phyloP scores from a whole-genome alignment of 495 filamentous ascomycete species.

The Hypoxylon intermedium region DNA sequence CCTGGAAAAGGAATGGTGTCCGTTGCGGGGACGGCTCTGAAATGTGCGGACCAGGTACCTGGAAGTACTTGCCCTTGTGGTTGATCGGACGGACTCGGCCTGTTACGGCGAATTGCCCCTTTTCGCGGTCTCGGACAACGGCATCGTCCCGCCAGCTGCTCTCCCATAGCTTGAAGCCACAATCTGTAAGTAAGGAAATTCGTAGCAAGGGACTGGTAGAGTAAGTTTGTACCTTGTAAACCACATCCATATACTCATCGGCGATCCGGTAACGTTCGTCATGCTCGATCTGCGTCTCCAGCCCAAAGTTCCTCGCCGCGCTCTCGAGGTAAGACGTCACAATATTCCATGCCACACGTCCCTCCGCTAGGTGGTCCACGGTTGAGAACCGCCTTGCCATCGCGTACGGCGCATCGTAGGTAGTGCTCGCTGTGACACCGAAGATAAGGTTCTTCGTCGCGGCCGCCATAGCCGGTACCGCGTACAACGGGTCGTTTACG shows the following conservation, averaged over 20 bases:
- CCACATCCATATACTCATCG: slow-evolving; percentile 67
- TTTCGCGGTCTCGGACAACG: slow-evolving; percentile 58
- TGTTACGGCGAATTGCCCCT: slow-evolving; percentile 62
- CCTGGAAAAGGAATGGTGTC: slow-evolving; percentile 66
- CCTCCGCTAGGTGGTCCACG: slow-evolving; percentile 66
- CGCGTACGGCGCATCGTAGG: slow-evolving; percentile 69
- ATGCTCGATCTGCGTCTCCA: slow-evolving; percentile 58
- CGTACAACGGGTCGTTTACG: slow-evolving; percentile 55
- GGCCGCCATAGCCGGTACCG: slow-evolving; percentile 47
- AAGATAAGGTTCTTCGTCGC: slow-evolving; percentile 63
- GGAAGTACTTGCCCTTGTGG: slow-evolving; percentile 67
- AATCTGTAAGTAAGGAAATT: slow-evolving; percentile 11
- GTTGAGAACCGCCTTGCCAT: slow-evolving; percentile 64
- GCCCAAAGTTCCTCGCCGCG: slow-evolving; percentile 65
- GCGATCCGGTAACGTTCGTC: slow-evolving; percentile 66
- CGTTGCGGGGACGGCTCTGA: slow-evolving; percentile 65
- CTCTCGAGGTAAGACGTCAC: slow-evolving; percentile 68
- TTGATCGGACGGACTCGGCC: slow-evolving; percentile 63
- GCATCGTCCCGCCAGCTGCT: slow-evolving; percentile 67
- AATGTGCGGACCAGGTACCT: slow-evolving; percentile 66
- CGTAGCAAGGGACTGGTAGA: slow-evolving; percentile 6
- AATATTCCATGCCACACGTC: slow-evolving; percentile 66
- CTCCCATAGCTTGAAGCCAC: slow-evolving; percentile 55
- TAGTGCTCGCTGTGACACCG: slow-evolving; percentile 64
- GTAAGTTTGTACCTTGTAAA: slow-evolving; percentile 56